phyloP scores from a whole-genome alignment of 1,139 yeast species.

The Kodamaea ohmeri region DNA sequence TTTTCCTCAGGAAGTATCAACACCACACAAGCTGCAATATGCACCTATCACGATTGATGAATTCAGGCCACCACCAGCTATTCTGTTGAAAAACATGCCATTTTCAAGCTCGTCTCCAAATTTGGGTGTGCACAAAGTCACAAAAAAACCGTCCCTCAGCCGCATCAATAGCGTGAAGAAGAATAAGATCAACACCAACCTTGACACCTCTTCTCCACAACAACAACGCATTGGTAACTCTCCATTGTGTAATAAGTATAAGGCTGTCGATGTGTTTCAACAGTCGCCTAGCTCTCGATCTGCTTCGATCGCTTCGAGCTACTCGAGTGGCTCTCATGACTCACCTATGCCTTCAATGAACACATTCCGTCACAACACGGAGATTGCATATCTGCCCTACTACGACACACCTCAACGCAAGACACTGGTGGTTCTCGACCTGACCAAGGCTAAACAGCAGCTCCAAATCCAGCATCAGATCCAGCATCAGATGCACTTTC shows the following conservation, averaged over 20 bases:
- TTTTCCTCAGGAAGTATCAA: conserved; percentile 21
- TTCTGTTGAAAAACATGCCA: conserved; percentile 16
- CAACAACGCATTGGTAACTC: conserved; percentile 16
- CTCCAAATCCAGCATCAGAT: conserved; percentile 8
- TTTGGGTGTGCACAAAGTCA: conserved; percentile 17
- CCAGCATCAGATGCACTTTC: conserved; percentile 10
- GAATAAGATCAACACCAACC: conserved; percentile 15
- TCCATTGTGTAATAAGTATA: conserved; percentile 24
- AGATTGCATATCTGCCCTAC: conserved; percentile 18
- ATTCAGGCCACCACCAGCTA: conserved; percentile 17
- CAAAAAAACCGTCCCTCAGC: conserved; percentile 23
- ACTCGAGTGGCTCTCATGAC: conserved; percentile 12
- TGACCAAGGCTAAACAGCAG: conserved; percentile 14
- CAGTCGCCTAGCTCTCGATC: conserved; percentile 16
- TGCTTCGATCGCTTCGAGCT: conserved; percentile 16
- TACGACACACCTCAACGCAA: conserved; percentile 22
- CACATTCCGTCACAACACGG: conserved; percentile 29
- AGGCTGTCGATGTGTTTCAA: conserved; percentile 19
- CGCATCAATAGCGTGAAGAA: conserved; percentile 19
- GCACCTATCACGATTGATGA: conserved; percentile 10
- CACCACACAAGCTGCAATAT: conserved; percentile 15
- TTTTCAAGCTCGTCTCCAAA: conserved; percentile 17
- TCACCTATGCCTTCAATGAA: conserved; percentile 23
- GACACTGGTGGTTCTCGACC: conserved; percentile 18
- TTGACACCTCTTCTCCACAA: conserved; percentile 15